Base-by-base conservation (phyloP, 495 filamentous ascomycete genomes). In the Neurospora tetrasperma region DNA sequence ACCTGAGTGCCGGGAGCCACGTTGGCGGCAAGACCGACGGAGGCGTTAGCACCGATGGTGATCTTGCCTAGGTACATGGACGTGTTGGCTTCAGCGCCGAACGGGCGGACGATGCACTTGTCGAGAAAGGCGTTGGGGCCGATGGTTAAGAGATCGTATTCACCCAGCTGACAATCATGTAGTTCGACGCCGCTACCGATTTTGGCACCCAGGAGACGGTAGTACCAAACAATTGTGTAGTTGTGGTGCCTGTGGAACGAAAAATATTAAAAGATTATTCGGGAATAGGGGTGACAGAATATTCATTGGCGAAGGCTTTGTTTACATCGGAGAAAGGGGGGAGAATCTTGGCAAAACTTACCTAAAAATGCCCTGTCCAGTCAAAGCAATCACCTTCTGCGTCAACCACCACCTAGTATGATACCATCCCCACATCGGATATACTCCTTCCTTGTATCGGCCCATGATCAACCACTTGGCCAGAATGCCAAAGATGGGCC, bases 401-500 rank as follows among this genome's bases (percentile, higher is more conserved):
- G 80, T 80, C 20, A 86, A 46, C 84, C 84, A 86, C 84, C 84
- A 86, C 31, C 84, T 78, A 2, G 83, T 85, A 74, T 86, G 84
- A 73, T 85, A 86, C 5, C 71, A 69, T 5, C 82, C 82, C 84
- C 84, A 86, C 84, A 86, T 85, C 31, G 84, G 84, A 48, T 79
- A 85, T 20, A 85, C 72, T 5, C 84, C 84, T 72, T 82, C 79
- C 40, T 77, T 74, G 73, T 83, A 83, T 4, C 80, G 78, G 9
- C 84, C 84, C 69, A 86, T 82, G 54, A 85, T 76, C 3, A 83
- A 4, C 84, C 84, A 86, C 71, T 86, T 86, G 71, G 80, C 77
- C 6, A 75, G 16, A 14, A 85, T 84, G 14, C 76, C 83, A 44
- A 79, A 43, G 27, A 84, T 42, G 20, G 84, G 84, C 8, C 73